phyloP scores from a whole-genome alignment of 179 eudicot genomes.

The Gypsophila paniculata region DNA sequence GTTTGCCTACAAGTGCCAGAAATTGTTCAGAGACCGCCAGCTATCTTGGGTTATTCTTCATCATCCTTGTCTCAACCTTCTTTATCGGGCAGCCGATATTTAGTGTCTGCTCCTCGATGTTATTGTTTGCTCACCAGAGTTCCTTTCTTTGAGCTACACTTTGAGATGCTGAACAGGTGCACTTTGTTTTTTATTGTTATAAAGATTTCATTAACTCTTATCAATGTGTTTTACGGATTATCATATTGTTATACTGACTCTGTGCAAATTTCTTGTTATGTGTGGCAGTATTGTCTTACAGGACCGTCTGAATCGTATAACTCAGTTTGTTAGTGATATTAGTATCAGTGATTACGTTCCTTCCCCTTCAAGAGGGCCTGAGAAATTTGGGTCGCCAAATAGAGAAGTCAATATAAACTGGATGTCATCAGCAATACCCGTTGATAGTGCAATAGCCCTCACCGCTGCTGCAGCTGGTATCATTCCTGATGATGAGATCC shows the following conservation, averaged over 20 bases:
- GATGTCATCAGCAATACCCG: constrained; percentile 81
- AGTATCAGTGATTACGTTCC: constrained; percentile 37
- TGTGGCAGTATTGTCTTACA: constrained; percentile 75
- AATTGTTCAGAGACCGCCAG: constrained; percentile 86
- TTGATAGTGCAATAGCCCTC: constrained; percentile 70
- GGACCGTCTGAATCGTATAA: constrained; percentile 88
- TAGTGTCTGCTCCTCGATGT: constrained; percentile 97
- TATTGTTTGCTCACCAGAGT: constrained; percentile 88
- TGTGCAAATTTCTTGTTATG: constrained; percentile 8
- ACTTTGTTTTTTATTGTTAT: constrained; percentile 11
- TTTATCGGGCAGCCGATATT: constrained; percentile 50
- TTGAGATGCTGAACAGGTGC: constrained; percentile 86
- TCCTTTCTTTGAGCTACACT: constrained; percentile 92
- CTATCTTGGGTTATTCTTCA: constrained; percentile 50
- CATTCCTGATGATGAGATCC: constrained; percentile 51
- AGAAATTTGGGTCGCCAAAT: constrained; percentile 35
- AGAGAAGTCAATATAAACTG: constrained; percentile 43
- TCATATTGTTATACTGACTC: neutral
- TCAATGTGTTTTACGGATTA: neutral
- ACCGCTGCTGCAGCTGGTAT: constrained; percentile 88
- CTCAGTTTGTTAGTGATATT: constrained; percentile 71
- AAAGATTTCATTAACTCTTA: neutral
- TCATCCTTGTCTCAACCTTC: constrained; percentile 55
- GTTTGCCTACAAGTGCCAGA: constrained; percentile 93
- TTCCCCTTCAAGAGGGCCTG: constrained; percentile 34